Evolutionary conservation across 257 asterid species (phyloP).

Genomic region (Phtheirospermum japonicum): DNA sequence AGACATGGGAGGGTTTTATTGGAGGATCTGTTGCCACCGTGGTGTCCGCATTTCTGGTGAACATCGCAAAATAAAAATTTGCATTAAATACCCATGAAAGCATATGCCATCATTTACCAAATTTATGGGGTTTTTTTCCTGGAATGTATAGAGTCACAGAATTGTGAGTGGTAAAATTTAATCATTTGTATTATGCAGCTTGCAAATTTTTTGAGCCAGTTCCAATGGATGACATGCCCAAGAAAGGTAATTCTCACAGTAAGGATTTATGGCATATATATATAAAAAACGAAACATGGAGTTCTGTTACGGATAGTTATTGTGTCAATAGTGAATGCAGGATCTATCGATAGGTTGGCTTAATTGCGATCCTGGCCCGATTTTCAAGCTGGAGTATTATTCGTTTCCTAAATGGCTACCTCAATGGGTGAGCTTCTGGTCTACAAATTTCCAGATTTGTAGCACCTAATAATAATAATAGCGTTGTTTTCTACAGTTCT

Average conservation of each 20-base stretch:
- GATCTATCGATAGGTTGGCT: conserved; percentile 70
- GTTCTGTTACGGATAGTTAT: conserved; percentile 25
- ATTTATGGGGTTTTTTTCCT: too few species aligned
- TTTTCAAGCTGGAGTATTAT: conserved; percentile 52
- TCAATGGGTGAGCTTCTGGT: conserved; percentile 36
- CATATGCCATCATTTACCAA: too few species aligned
- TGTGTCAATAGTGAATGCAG: conserved; percentile 38
- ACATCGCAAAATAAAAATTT: neutral
- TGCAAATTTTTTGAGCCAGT: conserved; percentile 47
- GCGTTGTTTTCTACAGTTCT: conserved; percentile 42
- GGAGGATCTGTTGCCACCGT: conserved; percentile 68
- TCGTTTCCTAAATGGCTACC: conserved; percentile 40
- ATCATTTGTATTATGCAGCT: conserved; percentile 33
- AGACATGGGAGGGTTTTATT: conserved; percentile 76
- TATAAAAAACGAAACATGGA: neutral
- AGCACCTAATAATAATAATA: neutral
- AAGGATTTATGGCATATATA: neutral
- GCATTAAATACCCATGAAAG: too few species aligned
- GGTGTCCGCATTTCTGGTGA: conserved; percentile 57
- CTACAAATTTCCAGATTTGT: neutral
- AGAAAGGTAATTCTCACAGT: conserved; percentile 43
- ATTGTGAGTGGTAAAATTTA: too few species aligned
- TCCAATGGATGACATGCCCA: conserved; percentile 69
- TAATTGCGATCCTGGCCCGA: conserved; percentile 54
- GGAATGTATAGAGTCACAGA: too few species aligned